Conservation (phyloP, 2,329 filamentous ascomycete genomes). For the Atkinsonella hypoxylon region DNA sequence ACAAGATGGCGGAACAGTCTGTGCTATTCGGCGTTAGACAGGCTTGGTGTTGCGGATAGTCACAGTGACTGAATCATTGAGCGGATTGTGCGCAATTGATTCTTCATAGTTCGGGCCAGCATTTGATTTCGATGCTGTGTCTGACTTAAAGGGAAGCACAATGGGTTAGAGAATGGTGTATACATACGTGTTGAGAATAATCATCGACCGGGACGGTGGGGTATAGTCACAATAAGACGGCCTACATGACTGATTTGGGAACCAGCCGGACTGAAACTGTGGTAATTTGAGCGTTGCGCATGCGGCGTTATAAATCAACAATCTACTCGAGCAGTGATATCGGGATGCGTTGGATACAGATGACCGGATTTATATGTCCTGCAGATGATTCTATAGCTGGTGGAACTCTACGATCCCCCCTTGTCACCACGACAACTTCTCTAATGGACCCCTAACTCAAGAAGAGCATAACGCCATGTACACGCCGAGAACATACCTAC, state of each 20-base stretch:
- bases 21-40: neutral
- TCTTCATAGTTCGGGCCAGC: neutral
- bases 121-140: neutral
- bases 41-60: neutral
- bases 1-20: too few species aligned
- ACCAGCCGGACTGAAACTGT: neutral
- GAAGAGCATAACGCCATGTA: constrained; percentile 18
- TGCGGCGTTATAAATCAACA: neutral
- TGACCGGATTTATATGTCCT: neutral
- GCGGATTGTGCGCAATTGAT: too few species aligned
- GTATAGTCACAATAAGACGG: neutral
- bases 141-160: neutral
- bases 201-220: neutral
- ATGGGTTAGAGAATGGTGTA: neutral
- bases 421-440: constrained; percentile 13
- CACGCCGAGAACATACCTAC: constrained; percentile 20
- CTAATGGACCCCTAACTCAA: constrained; percentile 19
- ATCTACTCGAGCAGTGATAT: too few species aligned
- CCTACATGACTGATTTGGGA: neutral
- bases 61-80: too few species aligned
- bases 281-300: neutral
- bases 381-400: neutral
- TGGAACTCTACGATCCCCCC: constrained; percentile 5
- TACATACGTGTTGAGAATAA: neutral
- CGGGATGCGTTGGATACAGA: neutral